Evolutionary conservation across 148 eudicot genomes (phyloP), one percentile per base, ranked within the genome.

Genomic region (Limonium bicolor): DNA sequence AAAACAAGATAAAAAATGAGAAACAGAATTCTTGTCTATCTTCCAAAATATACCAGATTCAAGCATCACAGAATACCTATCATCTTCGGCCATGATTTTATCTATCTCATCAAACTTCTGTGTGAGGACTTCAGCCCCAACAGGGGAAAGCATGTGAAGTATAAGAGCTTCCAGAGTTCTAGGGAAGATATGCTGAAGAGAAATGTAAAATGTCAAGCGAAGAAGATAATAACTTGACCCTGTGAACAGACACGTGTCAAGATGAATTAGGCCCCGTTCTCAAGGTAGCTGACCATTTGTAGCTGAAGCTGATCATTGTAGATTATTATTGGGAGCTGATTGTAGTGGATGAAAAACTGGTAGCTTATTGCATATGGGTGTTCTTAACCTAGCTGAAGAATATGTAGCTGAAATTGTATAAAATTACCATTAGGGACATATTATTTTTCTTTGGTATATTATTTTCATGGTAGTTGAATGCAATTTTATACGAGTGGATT

Each of bases 101-200:
- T 81, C 95, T 63, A 80, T 69, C 65, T 78, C 80, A 46, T 85
- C 99, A 58, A 81, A 78, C 66, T 78, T 90, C 53, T 78, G 55
- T 29, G 96, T 83, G 49, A 92, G 85, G 45, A 81, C 86, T 80
- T 92, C 99, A 42, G 84, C 77, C 34, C 82, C 95, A 36, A 84
- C 72, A 20, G 93, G 93, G 5, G 96, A 82, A 42, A 86, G 82
- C 69, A 76, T 58, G 72, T 82, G 96, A 42, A 76, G 55, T 55
- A 86, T 54, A 41, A 75, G 72, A 55, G 77, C 87, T 72, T 84
- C 96, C 54, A 86, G 61, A 60, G 81, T 86, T 72, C 87, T 68
- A 14, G 96, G 95, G 36, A 86, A 86, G 42, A 71, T 78, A 37
- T 75, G 74, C 96, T 86, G 81, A 43, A 31, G 48, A 43, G 16